These are phyloP conservation scores for Penicillium fuscoglaucum DNA, from an alignment of 2,329 filamentous ascomycete species.

Conservation along the genomic window DNA sequence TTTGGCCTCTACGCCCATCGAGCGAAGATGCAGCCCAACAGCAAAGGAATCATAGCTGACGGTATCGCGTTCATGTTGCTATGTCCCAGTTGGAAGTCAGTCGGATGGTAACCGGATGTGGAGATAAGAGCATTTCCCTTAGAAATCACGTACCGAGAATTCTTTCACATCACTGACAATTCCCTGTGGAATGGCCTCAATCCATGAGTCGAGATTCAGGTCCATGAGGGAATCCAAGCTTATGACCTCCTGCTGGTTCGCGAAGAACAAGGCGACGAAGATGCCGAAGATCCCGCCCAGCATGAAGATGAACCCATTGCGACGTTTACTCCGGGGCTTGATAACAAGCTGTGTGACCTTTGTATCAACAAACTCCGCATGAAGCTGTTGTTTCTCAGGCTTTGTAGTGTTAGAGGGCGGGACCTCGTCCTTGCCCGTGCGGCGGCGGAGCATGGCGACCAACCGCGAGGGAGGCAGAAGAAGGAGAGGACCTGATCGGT, in stretches of 20 bases:
- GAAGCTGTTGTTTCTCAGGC: conserved; percentile 21
- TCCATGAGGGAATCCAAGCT: conserved; percentile 72
- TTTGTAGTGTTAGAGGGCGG: conserved; percentile 21
- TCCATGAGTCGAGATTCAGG: conserved; percentile 76
- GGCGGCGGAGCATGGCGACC: conserved; percentile 43
- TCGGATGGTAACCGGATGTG: conserved; percentile 2
- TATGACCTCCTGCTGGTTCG: conserved; percentile 83
- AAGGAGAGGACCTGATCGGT: conserved; percentile 8
- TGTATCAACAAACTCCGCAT: conserved; percentile 21
- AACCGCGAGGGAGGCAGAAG: conserved; percentile 14
- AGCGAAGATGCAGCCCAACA: conserved; percentile 77
- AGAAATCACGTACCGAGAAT: conserved; percentile 63
- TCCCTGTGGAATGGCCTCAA: conserved; percentile 84
- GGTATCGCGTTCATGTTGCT: conserved; percentile 81
- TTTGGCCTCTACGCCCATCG: conserved; percentile 76
- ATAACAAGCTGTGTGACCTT: conserved; percentile 35
- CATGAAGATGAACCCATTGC: conserved; percentile 78
- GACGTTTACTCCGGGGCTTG: conserved; percentile 62
- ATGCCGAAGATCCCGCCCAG: conserved; percentile 90
- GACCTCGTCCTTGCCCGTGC: conserved; percentile 40
- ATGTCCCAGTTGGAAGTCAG: conserved; percentile 12
- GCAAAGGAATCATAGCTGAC: conserved; percentile 93
- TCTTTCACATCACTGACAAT: conserved; percentile 84
- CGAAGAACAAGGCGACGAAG: conserved; percentile 85
- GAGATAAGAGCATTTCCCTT: conserved; percentile 6